Evolutionary conservation across 1,139 yeast genomes (phyloP).

Genomic region (Kazachstania sp.): DNA sequence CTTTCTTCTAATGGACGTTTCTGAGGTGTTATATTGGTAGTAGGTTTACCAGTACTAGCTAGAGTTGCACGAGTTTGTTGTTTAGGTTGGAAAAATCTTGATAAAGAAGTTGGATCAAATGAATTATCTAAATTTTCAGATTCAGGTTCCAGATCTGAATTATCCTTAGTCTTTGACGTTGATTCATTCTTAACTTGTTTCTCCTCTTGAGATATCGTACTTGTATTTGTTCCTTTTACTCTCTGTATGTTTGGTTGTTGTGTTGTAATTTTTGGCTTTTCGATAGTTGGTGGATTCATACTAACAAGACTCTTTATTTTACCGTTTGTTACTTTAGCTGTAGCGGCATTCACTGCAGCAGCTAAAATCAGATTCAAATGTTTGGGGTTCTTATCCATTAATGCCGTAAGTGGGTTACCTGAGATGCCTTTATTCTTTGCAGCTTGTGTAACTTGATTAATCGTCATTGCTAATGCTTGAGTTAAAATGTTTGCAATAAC

Average conservation of each 20-base stretch:
- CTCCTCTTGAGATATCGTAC: neutral
- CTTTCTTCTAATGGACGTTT: constrained; percentile 18
- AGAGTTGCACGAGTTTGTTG: constrained; percentile 13
- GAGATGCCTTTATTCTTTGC: constrained; percentile 80
- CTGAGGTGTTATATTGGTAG: constrained; percentile 15
- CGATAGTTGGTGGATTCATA: constrained; percentile 8
- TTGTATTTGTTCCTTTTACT: constrained; percentile 1
- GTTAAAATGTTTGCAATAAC: constrained; percentile 74
- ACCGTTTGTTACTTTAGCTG: constrained; percentile 50
- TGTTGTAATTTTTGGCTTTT: constrained; percentile 8
- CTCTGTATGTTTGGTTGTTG: constrained; percentile 4
- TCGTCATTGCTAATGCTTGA: constrained; percentile 88
- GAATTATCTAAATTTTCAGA: constrained; percentile 9
- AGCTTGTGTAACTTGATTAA: constrained; percentile 80
- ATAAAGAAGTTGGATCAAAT: constrained; percentile 31
- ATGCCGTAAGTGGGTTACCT: constrained; percentile 68
- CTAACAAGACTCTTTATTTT: constrained; percentile 34
- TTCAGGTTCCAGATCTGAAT: constrained; percentile 10
- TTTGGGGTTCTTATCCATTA: constrained; percentile 81
- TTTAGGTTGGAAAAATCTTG: constrained; percentile 31
- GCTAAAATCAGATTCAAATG: constrained; percentile 77
- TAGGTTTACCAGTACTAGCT: constrained; percentile 8
- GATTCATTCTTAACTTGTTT: neutral
- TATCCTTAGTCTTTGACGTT: neutral
- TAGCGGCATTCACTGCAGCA: constrained; percentile 73